phyloP scores from a whole-genome alignment of 345 rosid genomes.

The Garcia nutans region DNA sequence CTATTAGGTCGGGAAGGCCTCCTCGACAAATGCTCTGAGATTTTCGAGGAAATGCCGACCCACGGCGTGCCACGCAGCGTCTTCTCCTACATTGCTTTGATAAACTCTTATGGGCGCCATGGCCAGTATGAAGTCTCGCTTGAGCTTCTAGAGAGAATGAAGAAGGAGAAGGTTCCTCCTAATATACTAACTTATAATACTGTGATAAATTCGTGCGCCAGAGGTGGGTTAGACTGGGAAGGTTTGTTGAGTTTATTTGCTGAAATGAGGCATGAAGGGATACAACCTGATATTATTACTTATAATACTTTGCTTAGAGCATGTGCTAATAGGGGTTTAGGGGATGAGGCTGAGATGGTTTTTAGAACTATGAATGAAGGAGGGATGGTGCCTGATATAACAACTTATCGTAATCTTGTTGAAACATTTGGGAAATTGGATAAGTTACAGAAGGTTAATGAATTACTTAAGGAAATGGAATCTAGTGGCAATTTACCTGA shows the following conservation, averaged over 20 bases:
- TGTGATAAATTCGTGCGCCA: slow-evolving; percentile 80
- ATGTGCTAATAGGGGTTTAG: slow-evolving; percentile 80
- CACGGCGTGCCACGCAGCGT: slow-evolving; percentile 78
- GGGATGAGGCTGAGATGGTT: slow-evolving; percentile 91
- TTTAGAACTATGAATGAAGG: slow-evolving; percentile 93
- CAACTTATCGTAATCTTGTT: slow-evolving; percentile 68
- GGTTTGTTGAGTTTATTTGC: slow-evolving; percentile 87
- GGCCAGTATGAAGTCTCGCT: slow-evolving; percentile 71
- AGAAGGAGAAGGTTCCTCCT: slow-evolving; percentile 67
- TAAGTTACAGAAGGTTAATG: slow-evolving; percentile 65
- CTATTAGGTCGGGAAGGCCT: slow-evolving; percentile 81
- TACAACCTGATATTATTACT: slow-evolving; percentile 86
- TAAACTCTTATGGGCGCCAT: slow-evolving; percentile 84
- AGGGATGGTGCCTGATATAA: slow-evolving; percentile 81
- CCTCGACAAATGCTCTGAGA: slow-evolving; percentile 76
- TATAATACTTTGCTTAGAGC: slow-evolving; percentile 89
- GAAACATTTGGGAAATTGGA: slow-evolving; percentile 70
- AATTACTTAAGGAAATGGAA: slow-evolving; percentile 78
- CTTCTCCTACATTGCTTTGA: slow-evolving; percentile 83
- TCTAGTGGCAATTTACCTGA: slow-evolving; percentile 79
- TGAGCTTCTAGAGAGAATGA: slow-evolving; percentile 80
- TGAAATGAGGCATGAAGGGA: slow-evolving; percentile 91
- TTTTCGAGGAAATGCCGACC: slow-evolving; percentile 85
- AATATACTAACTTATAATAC: slow-evolving; percentile 89
- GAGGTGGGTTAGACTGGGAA: slow-evolving; percentile 94